These are phyloP conservation scores for Cryptosporidium tyzzeri DNA, from an alignment of 169 alveolate genomes.

Conservation along the genomic window DNA sequence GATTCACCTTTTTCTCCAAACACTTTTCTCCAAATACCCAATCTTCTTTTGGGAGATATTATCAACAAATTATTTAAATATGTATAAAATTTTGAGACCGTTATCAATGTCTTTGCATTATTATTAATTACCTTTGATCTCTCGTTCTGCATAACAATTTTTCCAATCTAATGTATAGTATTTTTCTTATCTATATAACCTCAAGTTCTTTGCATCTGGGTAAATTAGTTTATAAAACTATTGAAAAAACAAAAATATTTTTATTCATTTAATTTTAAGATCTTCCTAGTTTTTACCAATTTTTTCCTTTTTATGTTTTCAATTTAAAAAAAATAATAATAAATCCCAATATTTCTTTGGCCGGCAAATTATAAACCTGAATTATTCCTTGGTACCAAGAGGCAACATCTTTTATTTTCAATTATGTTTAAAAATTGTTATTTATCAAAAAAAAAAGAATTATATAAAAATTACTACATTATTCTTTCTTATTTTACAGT, in stretches of 20 bases:
- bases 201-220: not conserved
- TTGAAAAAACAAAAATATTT: not conserved
- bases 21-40: constrained; percentile 68
- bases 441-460: not conserved
- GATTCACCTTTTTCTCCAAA: constrained; percentile 19
- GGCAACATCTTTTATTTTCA: not conserved
- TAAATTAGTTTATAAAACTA: not conserved
- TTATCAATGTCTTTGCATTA: constrained; percentile 14
- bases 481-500: not conserved
- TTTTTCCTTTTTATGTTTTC: not conserved
- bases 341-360: constrained; percentile 6
- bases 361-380: not conserved
- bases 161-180: not conserved
- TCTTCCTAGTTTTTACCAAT: not conserved
- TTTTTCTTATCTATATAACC: not conserved
- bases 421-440: not conserved
- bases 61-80: constrained; percentile 37
- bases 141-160: not conserved
- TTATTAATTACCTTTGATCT: not conserved
- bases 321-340: not conserved
- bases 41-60: constrained; percentile 42
- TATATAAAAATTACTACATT: not conserved
- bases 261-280: not conserved
- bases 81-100: constrained; percentile 16
- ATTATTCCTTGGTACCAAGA: not conserved